A percentile compares a stretch with the other conserved stretches of the same genome.
phyloP scores from a whole-genome alignment of 805 yeast genomes.

The Ogataea ramenticola region DNA sequence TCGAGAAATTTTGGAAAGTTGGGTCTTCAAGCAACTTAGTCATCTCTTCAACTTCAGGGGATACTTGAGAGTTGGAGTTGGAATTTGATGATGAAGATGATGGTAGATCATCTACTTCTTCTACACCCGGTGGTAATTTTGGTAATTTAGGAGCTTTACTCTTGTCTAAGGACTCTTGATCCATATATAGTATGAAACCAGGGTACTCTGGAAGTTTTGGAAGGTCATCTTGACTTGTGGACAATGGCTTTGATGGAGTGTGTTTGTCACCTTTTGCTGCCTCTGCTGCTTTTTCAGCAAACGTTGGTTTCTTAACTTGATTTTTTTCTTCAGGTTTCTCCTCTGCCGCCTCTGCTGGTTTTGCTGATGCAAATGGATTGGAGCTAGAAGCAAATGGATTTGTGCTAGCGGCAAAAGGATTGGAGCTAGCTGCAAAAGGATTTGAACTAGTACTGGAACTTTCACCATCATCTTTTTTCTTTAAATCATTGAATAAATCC shows the following conservation, averaged over 20 bases:
- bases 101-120: constrained; percentile 6
- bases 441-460: constrained; percentile 17
- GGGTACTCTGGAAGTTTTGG: constrained; percentile 44
- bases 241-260: neutral
- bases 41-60: constrained; percentile 35
- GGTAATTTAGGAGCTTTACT: constrained; percentile 28
- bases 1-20: constrained; percentile 72
- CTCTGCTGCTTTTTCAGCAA: constrained; percentile 9
- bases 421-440: constrained; percentile 15
- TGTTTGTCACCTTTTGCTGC: too few relatives aligned
- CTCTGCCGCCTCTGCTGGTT: neutral
- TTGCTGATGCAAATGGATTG: constrained; percentile 2
- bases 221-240: constrained; percentile 1
- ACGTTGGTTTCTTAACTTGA: constrained; percentile 8
- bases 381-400: constrained; percentile 9
- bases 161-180: constrained; percentile 57
- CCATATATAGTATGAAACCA: constrained; percentile 65
- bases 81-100: constrained; percentile 10
- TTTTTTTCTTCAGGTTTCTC: neutral
- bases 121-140: constrained; percentile 35
- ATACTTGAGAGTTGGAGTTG: constrained; percentile 21
- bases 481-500: constrained; percentile 17
- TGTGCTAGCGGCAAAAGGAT: constrained; percentile 14
- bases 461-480: neutral
- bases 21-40: constrained; percentile 62